Evolutionary conservation across 2,329 filamentous ascomycete genomes (phyloP).

Genomic region (Aspergillus sojae): DNA sequence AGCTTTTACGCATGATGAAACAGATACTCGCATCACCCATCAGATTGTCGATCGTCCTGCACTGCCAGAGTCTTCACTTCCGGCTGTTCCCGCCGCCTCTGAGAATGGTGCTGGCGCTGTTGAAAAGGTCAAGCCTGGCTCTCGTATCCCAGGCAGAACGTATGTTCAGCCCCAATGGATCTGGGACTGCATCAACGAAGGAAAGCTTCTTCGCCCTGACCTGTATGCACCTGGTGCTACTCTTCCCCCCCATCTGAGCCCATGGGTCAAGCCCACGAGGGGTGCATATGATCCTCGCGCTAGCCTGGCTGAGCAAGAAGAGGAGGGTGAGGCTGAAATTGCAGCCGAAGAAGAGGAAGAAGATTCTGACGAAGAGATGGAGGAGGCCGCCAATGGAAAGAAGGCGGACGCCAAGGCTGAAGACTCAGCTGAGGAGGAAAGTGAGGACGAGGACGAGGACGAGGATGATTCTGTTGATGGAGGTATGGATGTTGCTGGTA

Average conservation of each 20-base stretch:
- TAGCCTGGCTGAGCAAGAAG: conserved; percentile 83
- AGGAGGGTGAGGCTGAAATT: conserved; percentile 78
- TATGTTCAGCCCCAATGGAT: conserved; percentile 99
- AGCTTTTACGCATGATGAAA: conserved; percentile 86
- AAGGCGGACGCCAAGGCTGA: conserved; percentile 23
- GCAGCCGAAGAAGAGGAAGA: conserved; percentile 64
- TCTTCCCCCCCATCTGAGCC: conserved; percentile 90
- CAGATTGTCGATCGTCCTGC: conserved; percentile 92
- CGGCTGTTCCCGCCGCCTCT: conserved; percentile 44
- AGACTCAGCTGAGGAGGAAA: conserved; percentile 46
- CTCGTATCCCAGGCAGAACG: conserved; percentile 83
- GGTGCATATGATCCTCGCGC: conserved; percentile 91
- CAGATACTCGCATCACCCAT: conserved; percentile 87
- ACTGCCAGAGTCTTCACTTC: conserved; percentile 60
- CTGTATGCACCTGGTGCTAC: conserved; percentile 87
- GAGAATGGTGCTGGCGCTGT: conserved; percentile 49
- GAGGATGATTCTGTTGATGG: conserved; percentile 44
- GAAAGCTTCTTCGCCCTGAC: conserved; percentile 82
- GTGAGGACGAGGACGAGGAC: conserved; percentile 48
- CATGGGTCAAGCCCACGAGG: conserved; percentile 85
- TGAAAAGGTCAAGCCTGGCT: conserved; percentile 58
- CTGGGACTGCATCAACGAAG: conserved; percentile 95
- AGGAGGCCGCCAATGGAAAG: conserved; percentile 32
- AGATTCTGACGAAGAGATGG: conserved; percentile 44
- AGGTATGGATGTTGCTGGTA: conserved; percentile 54